Base-by-base conservation (phyloP, 176 grass and related monocot species). In the Saccharum officinarum region DNA sequence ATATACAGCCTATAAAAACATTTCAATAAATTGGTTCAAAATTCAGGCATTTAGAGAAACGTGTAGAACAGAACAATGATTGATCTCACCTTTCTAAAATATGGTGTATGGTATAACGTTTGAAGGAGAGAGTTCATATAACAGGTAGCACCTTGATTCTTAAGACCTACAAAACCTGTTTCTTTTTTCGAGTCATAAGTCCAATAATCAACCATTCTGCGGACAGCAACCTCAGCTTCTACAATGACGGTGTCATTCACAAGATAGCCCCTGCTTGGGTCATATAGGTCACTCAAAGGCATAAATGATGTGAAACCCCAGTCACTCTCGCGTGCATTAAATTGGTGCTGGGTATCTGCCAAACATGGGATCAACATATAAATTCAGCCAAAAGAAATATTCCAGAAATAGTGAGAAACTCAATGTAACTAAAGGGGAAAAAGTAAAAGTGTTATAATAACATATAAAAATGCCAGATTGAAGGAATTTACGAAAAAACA, bases 261-360 rank as follows among this genome's bases (percentile, higher is more conserved):
- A 77, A 98, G 89, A 84, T 95, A 98, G 63, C 96, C 96, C 88
- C 91, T 94, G 79, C 86, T 88, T 79, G 86, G 93, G 41, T 95
- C 96, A 92, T 98, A 98, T 67, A 98, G 66, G 74, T 98, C 96
- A 87, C 96, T 90, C 87, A 98, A 78, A 83, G 96, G 91, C 96
- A 98, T 98, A 87, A 98, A 98, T 31, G 96, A 98, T 79, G 96
- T 98, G 87, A 98, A 98, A 71, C 96, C 96, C 96, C 96, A 98
- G 59, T 98, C 96, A 66, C 93, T 95, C 84, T 98, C 96, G 0
- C 96, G 89, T 81, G 91, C 93, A 93, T 95, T 98, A 88, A 98
- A 98, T 82, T 98, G 96, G 84, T 98, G 96, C 87, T 98, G 96
- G 26, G 96, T 94, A 74, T 98, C 96, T 98, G 91, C 78, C 78